Conservation (phyloP, 1,284 basidiomycete species). For the Ustilago xerochloae region DNA sequence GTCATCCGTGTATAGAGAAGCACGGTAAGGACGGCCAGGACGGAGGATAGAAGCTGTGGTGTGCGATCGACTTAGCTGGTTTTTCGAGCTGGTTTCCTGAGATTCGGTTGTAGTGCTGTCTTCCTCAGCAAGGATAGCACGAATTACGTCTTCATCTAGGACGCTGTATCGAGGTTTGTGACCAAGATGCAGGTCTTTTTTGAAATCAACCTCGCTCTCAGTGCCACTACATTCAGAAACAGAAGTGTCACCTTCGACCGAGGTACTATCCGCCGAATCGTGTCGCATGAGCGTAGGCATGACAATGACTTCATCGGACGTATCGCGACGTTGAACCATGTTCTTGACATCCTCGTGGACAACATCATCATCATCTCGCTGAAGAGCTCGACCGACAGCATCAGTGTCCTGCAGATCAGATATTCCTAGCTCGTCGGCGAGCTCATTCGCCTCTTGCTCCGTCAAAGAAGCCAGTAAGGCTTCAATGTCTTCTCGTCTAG, state of each 20-base stretch:
- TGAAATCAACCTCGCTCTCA: conserved; percentile 32
- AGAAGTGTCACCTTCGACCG: conserved; percentile 34
- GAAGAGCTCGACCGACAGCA: conserved; percentile 15
- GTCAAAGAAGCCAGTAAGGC: conserved; percentile 31
- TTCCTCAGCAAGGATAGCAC: conserved; percentile 33
- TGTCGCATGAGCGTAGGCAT: conserved; percentile 30
- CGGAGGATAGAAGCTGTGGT: conserved; percentile 28
- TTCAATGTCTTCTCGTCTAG: conserved; percentile 38
- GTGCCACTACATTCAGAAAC: conserved; percentile 36
- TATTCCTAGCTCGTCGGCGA: conserved; percentile 48
- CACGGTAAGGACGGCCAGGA: conserved; percentile 45
- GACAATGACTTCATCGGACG: conserved; percentile 15
- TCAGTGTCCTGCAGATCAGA: conserved; percentile 40
- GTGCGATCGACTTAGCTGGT: conserved; percentile 27
- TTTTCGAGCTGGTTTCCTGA: background rate
- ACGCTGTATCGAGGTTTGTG: conserved; percentile 35
- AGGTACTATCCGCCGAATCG: conserved; percentile 8
- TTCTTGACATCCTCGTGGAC: background rate
- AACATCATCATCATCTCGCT: background rate
- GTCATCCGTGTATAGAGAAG: conserved; percentile 54
- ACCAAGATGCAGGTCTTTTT: conserved; percentile 9
- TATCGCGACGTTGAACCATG: background rate
- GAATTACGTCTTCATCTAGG: conserved; percentile 40
- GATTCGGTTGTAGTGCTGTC: background rate
- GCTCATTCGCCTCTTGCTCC: conserved; percentile 44